Evolutionary conservation across 805 yeast genomes (phyloP), one percentile per base, ranked within the genome.

Genomic region (Hanseniaspora taiwanica): DNA sequence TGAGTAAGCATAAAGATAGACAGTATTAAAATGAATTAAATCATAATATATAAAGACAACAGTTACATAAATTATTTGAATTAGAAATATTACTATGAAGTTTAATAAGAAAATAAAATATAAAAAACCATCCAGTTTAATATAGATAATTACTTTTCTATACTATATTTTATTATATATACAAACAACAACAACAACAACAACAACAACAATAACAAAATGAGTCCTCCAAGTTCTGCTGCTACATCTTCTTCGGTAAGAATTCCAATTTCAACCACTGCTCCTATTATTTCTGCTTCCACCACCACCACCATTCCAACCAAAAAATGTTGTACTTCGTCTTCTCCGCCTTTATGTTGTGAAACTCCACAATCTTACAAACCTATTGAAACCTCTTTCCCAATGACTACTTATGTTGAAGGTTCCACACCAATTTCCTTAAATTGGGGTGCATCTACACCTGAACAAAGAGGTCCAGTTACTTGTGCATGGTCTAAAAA

Each of bases 391-490:
- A 47, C 51, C 19, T 51, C 56, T 38, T 62, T 54, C 21, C 52
- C 50, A 23, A 50, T 51, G 7, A 66, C 81, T 13, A 76, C 81
- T 1, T 69, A 68, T 46, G 58, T 76, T 2, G 65, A 65, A 39
- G 81, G 75, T 48, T 57, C 66, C 3, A 54, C 59, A 6, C 78
- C 81, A 29, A 59, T 76, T 39, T 57, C 67, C 3, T 46, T 74
- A 42, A 53, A 60, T 21, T 76, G 82, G 81, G 77, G 75, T 21
- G 67, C 66, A 23, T 45, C 63, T 1, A 70, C 71, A 37, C 65
- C 76, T 9, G 43, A 36, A 21, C 56, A 48, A 5, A 66, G 82
- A 51, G 79, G 79, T 12, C 80, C 82, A 7, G 56, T 76, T 35
- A 73, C 74, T 16, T 73, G 71, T 17, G 65, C 78, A 3, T 69